Conservation (phyloP, 2,329 filamentous ascomycete genomes). For the Penicillium aurantiogriseum region DNA sequence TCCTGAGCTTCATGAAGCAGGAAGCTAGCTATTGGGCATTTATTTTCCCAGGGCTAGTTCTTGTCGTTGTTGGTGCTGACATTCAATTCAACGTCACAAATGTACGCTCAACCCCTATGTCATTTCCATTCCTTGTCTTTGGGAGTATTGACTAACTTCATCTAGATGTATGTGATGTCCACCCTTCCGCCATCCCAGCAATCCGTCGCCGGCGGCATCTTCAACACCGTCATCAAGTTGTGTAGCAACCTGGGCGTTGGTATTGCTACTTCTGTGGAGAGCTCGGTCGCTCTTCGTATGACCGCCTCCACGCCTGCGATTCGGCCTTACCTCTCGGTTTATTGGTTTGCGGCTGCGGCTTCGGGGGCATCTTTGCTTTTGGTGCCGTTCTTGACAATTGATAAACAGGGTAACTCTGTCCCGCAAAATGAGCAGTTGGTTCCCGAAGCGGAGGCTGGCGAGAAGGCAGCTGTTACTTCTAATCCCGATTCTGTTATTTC, state of each 20-base stretch:
- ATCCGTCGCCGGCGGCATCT: conserved; percentile 65
- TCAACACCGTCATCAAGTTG: conserved; percentile 65
- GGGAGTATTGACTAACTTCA: conserved; percentile 5
- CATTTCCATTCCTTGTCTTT: not conserved
- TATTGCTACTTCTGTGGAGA: conserved; percentile 51
- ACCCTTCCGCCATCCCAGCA: conserved; percentile 63
- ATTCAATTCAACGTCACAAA: conserved; percentile 71
- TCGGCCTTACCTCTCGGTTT: conserved; percentile 30
- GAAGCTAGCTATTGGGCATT: conserved; percentile 64
- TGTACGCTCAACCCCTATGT: conserved; percentile 40
- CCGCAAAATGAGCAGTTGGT: not conserved
- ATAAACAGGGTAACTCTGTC: conserved; percentile 26
- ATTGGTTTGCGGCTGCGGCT: conserved; percentile 31
- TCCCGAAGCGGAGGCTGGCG: not conserved
- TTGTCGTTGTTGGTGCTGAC: conserved; percentile 65
- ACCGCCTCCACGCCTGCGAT: conserved; percentile 20
- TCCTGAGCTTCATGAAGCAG: conserved; percentile 57
- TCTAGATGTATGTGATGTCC: conserved; percentile 67
- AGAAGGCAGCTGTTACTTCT: not conserved
- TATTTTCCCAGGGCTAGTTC: conserved; percentile 59
- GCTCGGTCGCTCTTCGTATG: conserved; percentile 20
- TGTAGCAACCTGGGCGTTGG: conserved; percentile 60
- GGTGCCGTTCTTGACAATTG: conserved; percentile 32
- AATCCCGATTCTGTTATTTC: not conserved
- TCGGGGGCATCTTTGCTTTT: conserved; percentile 28